Evolutionary conservation across 1,139 yeast genomes (phyloP).

Genomic region (Hansenula anomala): DNA sequence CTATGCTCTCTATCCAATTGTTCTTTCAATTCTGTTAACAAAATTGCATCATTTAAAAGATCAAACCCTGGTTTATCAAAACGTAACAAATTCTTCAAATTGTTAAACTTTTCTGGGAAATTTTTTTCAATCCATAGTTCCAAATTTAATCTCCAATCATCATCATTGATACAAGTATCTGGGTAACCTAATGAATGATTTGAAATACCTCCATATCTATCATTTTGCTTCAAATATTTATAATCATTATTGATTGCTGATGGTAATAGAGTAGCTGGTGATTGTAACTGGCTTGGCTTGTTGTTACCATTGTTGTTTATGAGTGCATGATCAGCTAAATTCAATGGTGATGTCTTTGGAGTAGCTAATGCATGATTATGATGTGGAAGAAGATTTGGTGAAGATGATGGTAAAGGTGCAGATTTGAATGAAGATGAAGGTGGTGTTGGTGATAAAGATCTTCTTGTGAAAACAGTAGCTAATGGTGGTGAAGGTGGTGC

Average conservation of each 20-base stretch:
- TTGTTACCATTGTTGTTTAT: background rate
- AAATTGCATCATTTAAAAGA: constrained; percentile 22
- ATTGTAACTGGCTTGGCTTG: background rate
- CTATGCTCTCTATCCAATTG: constrained; percentile 14
- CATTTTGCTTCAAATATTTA: constrained; percentile 16
- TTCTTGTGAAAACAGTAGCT: constrained; percentile 11
- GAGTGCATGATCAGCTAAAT: background rate
- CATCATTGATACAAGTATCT: constrained; percentile 23
- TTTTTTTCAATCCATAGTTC: constrained; percentile 26
- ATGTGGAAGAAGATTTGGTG: background rate
- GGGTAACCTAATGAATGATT: constrained; percentile 20
- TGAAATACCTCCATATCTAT: constrained; percentile 13
- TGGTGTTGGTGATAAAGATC: constrained; percentile 17
- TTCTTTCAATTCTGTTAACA: constrained; percentile 20
- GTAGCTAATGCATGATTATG: background rate
- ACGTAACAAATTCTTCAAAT: constrained; percentile 23
- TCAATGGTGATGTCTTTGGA: constrained; percentile 6
- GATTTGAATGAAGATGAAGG: constrained; percentile 4
- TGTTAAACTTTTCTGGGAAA: constrained; percentile 25
- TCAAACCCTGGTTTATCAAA: constrained; percentile 24
- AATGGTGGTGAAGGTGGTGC: constrained; percentile 47
- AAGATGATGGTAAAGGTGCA: constrained; percentile 3
- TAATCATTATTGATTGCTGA: constrained; percentile 4
- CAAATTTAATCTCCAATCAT: constrained; percentile 25
- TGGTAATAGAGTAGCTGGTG: background rate